Evolutionary conservation across 1,284 basidiomycete genomes (phyloP).

Genomic region (Laetiporus sulphureus): DNA sequence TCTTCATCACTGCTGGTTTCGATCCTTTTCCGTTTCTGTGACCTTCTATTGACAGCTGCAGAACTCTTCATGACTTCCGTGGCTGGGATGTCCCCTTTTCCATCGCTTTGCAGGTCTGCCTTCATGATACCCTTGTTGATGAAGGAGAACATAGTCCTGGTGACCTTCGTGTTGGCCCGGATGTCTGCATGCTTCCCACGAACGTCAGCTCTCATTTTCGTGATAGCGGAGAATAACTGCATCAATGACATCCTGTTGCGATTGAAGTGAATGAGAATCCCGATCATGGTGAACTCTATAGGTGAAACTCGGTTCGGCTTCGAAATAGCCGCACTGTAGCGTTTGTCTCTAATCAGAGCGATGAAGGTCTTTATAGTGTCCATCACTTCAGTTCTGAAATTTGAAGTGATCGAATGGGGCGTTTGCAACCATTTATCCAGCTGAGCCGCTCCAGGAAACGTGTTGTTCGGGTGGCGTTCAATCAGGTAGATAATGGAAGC

Average conservation of each 20-base stretch:
- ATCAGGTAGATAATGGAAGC: conserved; percentile 37
- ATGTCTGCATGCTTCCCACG: conserved; percentile 35
- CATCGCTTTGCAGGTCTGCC: conserved; percentile 15
- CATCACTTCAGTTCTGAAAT: conserved; percentile 26
- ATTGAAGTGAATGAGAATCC: conserved; percentile 34
- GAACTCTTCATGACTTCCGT: conserved; percentile 9
- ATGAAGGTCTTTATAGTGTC: conserved; percentile 38
- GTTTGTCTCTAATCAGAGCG: conserved; percentile 31
- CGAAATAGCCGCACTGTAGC: conserved; percentile 31
- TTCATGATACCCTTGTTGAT: conserved; percentile 26
- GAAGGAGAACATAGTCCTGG: conserved; percentile 33
- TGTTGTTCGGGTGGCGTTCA: conserved; percentile 25
- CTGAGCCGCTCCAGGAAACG: conserved; percentile 24
- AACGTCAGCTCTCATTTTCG: conserved; percentile 36
- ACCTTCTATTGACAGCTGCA: not conserved
- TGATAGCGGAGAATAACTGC: conserved; percentile 36
- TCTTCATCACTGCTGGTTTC: not conserved
- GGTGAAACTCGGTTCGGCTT: conserved; percentile 37
- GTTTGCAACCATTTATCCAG: conserved; percentile 38
- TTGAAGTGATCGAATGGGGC: conserved; percentile 21
- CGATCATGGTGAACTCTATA: conserved; percentile 42
- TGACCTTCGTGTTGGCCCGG: conserved; percentile 34
- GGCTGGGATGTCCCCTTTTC: conserved; percentile 19
- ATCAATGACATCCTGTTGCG: conserved; percentile 30
- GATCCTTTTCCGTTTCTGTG: conserved; percentile 8